phyloP scores from a whole-genome alignment of 768 basidiomycete species.

The Coprinopsis strossmayeri region DNA sequence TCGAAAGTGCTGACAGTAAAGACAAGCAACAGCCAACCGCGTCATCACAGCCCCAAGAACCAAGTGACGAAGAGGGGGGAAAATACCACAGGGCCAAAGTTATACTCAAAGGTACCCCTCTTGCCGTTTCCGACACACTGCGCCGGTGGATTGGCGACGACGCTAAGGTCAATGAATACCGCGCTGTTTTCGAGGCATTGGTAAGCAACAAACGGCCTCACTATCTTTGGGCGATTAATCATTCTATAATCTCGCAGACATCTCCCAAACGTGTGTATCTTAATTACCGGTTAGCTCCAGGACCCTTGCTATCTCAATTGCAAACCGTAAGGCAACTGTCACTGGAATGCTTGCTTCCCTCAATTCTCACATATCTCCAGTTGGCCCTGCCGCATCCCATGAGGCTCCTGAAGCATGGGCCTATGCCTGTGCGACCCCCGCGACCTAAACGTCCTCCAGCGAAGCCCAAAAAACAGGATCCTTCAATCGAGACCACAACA shows the following conservation, averaged over 20 bases:
- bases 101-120: constrained; percentile 18
- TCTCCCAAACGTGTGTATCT: constrained; percentile 43
- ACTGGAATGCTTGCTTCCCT: not conserved
- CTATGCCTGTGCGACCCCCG: constrained; percentile 20
- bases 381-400: constrained; percentile 37
- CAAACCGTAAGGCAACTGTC: constrained; percentile 27
- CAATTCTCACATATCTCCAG: not conserved
- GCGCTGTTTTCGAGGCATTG: constrained; percentile 32
- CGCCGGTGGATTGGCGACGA: constrained; percentile 55
- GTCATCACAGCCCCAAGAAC: not conserved
- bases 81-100: not conserved
- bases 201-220: constrained; percentile 26
- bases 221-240: not conserved
- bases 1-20: constrained; percentile 25
- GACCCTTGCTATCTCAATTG: constrained; percentile 51
- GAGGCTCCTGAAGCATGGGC: constrained; percentile 51
- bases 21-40: too few relatives aligned
- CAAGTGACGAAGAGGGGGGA: constrained; percentile 2
- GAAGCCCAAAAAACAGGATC: constrained; percentile 20
- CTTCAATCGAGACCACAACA: constrained; percentile 3
- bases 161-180: constrained; percentile 42
- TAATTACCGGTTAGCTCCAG: constrained; percentile 50
- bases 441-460: constrained; percentile 21
- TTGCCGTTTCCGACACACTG: constrained; percentile 51
- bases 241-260: constrained; percentile 24